Conservation (phyloP, 306 rosid species). For the Psophocarpus tetragonolobus region DNA sequence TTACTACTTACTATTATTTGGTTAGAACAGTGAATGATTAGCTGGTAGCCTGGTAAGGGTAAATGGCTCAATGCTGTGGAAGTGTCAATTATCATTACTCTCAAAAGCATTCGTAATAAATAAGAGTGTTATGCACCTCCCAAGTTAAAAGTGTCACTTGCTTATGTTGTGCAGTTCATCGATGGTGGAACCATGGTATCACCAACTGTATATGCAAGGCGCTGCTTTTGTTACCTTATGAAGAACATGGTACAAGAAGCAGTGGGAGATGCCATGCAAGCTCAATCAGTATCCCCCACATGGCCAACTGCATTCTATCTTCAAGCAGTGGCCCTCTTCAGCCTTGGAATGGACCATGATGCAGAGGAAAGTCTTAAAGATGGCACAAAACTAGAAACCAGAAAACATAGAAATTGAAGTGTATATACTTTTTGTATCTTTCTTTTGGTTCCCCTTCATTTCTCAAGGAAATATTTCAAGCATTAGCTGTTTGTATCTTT, state of each 20-base stretch:
- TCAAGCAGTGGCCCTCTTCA: conserved; percentile 82
- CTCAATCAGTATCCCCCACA: conserved; percentile 67
- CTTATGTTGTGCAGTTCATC: conserved; percentile 58
- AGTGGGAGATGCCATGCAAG: conserved; percentile 94
- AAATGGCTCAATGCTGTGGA: not conserved
- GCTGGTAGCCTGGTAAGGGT: not conserved
- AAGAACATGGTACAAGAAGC: conserved; percentile 82
- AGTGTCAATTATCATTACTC: not conserved
- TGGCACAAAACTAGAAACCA: conserved; percentile 69
- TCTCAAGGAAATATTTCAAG: conserved; percentile 14
- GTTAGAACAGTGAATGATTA: not conserved
- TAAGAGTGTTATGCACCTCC: not conserved
- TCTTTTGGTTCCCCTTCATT: conserved; percentile 1
- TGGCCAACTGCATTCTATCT: conserved; percentile 88
- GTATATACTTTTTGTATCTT: conserved; percentile 46
- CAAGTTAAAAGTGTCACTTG: not conserved
- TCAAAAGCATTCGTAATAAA: not conserved
- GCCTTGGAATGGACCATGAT: conserved; percentile 89
- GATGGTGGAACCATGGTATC: conserved; percentile 86
- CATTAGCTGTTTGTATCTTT: conserved; percentile 16
- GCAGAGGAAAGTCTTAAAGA: conserved; percentile 88
- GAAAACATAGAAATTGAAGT: conserved; percentile 55
- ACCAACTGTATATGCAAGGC: conserved; percentile 78
- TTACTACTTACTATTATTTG: not conserved
- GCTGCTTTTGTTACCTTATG: conserved; percentile 80